phyloP scores from a whole-genome alignment of 306 rosid genomes.

The Astragalus membranaceus region DNA sequence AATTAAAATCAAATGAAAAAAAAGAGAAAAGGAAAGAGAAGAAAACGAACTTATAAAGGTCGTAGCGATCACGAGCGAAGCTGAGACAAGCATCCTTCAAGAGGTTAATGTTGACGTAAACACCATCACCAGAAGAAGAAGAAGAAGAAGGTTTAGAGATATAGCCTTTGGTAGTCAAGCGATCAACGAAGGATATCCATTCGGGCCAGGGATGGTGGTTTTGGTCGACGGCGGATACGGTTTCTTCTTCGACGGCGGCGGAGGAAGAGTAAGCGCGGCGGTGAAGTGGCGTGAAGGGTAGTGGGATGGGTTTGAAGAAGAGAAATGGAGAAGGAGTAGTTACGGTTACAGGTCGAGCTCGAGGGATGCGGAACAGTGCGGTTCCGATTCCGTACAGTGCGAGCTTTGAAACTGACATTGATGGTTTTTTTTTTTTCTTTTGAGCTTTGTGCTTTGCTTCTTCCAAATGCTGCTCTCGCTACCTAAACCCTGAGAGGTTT shows the following conservation, averaged over 20 bases:
- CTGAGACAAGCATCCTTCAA: conserved; percentile 69
- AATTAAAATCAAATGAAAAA: not conserved
- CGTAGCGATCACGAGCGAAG: conserved; percentile 88
- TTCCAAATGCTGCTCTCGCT: not conserved
- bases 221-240: not conserved
- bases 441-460: not conserved
- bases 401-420: conserved; percentile 56
- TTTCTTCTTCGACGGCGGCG: conserved; percentile 13
- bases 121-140: not conserved
- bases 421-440: not conserved
- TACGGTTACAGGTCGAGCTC: conserved; percentile 7
- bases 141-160: conserved; percentile 27
- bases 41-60: conserved; percentile 52
- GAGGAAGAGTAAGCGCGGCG: conserved; percentile 25
- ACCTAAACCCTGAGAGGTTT: not conserved
- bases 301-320: conserved; percentile 26
- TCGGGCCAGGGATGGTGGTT: conserved; percentile 83
- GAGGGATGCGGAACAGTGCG: conserved; percentile 35
- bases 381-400: conserved; percentile 45
- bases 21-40: not conserved
- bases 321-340: conserved; percentile 20
- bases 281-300: conserved; percentile 16
- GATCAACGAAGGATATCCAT: conserved; percentile 83
- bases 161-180: conserved; percentile 61
- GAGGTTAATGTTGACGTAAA: conserved; percentile 46